phyloP scores from a whole-genome alignment of 306 rosid genomes.

The Lupinus albus region DNA sequence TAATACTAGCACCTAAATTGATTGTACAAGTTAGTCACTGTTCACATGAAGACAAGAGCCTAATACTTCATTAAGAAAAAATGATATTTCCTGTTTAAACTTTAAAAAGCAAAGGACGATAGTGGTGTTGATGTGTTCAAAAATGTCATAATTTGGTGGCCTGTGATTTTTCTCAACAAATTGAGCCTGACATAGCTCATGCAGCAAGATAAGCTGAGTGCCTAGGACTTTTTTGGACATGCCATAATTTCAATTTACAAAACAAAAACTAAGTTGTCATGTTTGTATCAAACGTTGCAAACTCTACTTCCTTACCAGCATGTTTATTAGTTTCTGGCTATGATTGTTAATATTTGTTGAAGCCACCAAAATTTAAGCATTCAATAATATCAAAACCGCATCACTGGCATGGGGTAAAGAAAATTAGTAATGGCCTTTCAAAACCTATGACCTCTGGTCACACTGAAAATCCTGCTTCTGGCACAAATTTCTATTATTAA shows the following conservation, averaged over 20 bases:
- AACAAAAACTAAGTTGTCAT: not conserved
- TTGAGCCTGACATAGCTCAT: not conserved
- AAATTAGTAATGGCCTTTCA: constrained; percentile 4
- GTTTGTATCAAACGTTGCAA: constrained; percentile 33
- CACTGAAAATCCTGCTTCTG: constrained; percentile 9
- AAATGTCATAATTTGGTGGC: constrained; percentile 16
- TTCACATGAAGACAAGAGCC: constrained; percentile 28
- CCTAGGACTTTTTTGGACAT: constrained; percentile 10
- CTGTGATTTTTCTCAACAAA: constrained; percentile 15
- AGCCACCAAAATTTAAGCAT: constrained; percentile 29
- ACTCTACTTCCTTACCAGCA: constrained; percentile 23
- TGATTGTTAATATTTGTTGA: constrained; percentile 14
- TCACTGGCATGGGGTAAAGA: constrained; percentile 8
- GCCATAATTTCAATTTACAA: constrained; percentile 19
- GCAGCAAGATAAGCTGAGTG: constrained; percentile 21
- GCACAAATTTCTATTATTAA: not conserved
- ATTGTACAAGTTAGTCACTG: constrained; percentile 33
- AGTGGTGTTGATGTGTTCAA: not conserved
- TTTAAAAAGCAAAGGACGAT: constrained; percentile 15
- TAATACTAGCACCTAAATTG: constrained; percentile 66
- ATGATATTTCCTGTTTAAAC: constrained; percentile 4
- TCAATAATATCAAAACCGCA: constrained; percentile 30
- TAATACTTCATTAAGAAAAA: constrained; percentile 35
- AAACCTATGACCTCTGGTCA: constrained; percentile 18
- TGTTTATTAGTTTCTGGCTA: constrained; percentile 25